These are phyloP conservation scores for Aristolochia californica DNA, from an alignment of 164 flowering plant genomes.

Conservation along the genomic window DNA sequence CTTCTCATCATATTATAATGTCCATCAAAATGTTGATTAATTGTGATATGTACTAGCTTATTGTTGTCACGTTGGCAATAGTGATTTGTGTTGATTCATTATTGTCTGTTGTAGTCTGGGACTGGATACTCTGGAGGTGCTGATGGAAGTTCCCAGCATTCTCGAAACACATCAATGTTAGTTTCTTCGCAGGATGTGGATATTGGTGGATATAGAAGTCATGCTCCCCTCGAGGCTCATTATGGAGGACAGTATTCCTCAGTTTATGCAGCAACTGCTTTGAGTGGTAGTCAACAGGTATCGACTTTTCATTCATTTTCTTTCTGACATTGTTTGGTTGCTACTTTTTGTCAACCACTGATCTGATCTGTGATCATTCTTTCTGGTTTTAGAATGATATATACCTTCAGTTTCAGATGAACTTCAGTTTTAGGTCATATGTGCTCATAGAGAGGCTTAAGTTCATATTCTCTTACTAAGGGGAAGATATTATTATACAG, in stretches of 20 bases:
- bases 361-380: not conserved
- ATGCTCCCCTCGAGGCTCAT: conserved; percentile 38
- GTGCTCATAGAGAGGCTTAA: not conserved
- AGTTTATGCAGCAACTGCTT: conserved; percentile 51
- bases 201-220: conserved; percentile 49
- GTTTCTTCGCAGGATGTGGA: conserved; percentile 58
- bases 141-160: conserved; percentile 39
- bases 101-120: conserved; percentile 33
- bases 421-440: too few relatives aligned
- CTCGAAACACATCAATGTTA: conserved; percentile 46
- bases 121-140: conserved; percentile 35
- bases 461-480: too few relatives aligned
- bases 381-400: not conserved
- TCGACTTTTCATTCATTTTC: not conserved
- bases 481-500: too few relatives aligned
- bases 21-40: not conserved
- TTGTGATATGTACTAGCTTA: not conserved
- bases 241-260: conserved; percentile 77
- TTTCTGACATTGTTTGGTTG: not conserved
- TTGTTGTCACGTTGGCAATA: not conserved
- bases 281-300: conserved; percentile 56
- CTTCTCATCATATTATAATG: not conserved
- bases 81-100: not conserved
- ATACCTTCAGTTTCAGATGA: too few relatives aligned
- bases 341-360: not conserved